Conservation (phyloP, 495 filamentous ascomycete species). For the Trichocladium uniseriatum region DNA sequence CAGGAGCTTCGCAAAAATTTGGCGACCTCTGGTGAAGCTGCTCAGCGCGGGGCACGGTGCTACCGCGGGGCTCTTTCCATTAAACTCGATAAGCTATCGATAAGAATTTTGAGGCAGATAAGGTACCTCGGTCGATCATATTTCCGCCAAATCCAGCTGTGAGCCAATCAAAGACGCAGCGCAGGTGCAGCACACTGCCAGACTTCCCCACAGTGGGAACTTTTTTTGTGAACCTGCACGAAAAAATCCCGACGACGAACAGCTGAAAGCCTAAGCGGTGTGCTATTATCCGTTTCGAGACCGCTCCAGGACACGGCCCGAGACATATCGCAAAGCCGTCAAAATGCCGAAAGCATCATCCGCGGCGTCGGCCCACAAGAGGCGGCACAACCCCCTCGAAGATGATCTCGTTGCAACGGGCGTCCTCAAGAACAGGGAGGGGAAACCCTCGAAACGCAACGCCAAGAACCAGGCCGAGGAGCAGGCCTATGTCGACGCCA, state of each 20-base stretch:
- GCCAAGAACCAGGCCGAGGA: slow-evolving; percentile 50
- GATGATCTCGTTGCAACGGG: slow-evolving; percentile 60
- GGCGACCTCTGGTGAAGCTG: background rate
- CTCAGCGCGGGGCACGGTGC: slow-evolving; percentile 11
- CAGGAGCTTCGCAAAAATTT: background rate
- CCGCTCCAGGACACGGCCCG: background rate
- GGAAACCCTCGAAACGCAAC: slow-evolving; percentile 48
- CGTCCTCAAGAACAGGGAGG: slow-evolving; percentile 45
- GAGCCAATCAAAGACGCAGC: slow-evolving; percentile 15
- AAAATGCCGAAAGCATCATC: slow-evolving; percentile 47
- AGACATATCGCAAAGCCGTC: background rate
- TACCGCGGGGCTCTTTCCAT: too few species aligned
- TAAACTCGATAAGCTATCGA: slow-evolving; percentile 9
- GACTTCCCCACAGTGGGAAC: slow-evolving; percentile 17
- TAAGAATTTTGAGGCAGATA: slow-evolving; percentile 4
- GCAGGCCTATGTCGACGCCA: slow-evolving; percentile 71
- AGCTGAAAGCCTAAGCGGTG: slow-evolving; percentile 1
- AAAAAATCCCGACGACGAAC: slow-evolving; percentile 14
- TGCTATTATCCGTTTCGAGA: background rate
- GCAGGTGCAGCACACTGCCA: slow-evolving; percentile 11
- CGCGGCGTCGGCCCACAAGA: slow-evolving; percentile 27
- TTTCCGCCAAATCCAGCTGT: background rate
- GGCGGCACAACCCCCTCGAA: slow-evolving; percentile 62
- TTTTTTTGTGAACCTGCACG: slow-evolving; percentile 15
- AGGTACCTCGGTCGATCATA: slow-evolving; percentile 9